Percentiles rank a stretch among this genome's conserved stretches.
Conservation (phyloP, 73 alveolate species). For the Tetrahymena borealis region DNA sequence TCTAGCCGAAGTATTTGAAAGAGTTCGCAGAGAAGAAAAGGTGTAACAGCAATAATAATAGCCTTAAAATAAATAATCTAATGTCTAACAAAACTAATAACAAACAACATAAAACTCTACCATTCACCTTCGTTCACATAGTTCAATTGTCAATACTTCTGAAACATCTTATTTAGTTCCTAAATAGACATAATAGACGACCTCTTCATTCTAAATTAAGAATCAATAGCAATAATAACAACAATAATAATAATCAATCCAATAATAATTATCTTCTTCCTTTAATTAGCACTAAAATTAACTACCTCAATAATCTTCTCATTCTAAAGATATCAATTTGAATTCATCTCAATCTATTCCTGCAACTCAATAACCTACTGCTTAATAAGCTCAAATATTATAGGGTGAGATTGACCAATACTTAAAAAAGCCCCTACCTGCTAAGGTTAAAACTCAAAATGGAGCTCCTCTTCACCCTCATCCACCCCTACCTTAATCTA, state of each 20-base stretch:
- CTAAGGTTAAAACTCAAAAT: background rate
- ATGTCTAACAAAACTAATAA: background rate
- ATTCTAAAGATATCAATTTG: background rate
- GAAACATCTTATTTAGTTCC: background rate
- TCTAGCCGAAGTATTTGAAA: background rate
- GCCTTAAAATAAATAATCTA: too few species aligned
- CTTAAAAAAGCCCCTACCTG: background rate
- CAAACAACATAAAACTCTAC: background rate
- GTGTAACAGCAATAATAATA: background rate
- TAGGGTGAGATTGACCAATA: background rate
- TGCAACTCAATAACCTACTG: background rate
- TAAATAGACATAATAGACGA: background rate
- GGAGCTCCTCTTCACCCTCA: slow-evolving; percentile 1
- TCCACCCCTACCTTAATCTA: background rate
- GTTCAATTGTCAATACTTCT: background rate
- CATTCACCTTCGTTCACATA: background rate
- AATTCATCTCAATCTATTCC: background rate
- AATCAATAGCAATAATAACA: background rate
- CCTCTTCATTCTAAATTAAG: background rate
- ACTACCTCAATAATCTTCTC: background rate
- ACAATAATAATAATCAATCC: background rate
- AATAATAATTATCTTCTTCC: background rate
- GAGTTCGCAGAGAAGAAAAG: background rate
- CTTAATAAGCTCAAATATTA: background rate
- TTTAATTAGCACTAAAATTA: background rate